A percentile compares a stretch with the other conserved stretches of the same genome.
phyloP scores from a whole-genome alignment of 129 eudicot genomes.

The Ambrosia artemisiifolia region DNA sequence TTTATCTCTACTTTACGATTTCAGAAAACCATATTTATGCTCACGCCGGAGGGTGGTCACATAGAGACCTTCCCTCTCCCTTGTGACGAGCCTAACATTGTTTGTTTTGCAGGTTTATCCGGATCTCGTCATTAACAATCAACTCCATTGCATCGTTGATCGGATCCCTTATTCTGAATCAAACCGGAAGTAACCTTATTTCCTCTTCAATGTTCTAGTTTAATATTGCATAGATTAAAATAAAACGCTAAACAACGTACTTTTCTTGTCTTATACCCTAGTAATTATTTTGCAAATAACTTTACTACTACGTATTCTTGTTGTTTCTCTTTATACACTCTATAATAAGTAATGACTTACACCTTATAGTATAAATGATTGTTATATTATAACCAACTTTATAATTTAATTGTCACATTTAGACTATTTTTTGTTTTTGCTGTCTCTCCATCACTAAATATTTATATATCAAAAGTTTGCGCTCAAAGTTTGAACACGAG shows the following conservation, averaged over 20 bases:
- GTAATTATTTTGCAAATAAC: background rate
- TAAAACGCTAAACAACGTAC: background rate
- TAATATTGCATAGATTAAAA: too few species aligned
- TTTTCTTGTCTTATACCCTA: background rate
- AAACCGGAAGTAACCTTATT: too few species aligned
- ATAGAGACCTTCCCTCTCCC: too few species aligned
- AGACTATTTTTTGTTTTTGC: background rate
- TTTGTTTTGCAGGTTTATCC: too few species aligned
- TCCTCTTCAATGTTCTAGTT: too few species aligned
- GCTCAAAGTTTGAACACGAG: constrained; percentile 1
- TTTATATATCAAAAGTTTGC: background rate
- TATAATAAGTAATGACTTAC: background rate
- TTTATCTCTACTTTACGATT: too few species aligned
- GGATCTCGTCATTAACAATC: too few species aligned
- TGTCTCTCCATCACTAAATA: background rate
- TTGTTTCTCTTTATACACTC: background rate
- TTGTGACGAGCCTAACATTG: too few species aligned
- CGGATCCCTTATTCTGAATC: too few species aligned
- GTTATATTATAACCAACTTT: background rate
- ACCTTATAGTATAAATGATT: background rate
- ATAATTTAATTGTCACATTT: constrained; percentile 1
- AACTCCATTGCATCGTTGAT: too few species aligned
- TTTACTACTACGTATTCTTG: background rate
- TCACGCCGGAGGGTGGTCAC: too few species aligned
- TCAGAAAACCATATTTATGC: too few species aligned